A percentile compares a stretch with the other conserved stretches of the same genome.
These are phyloP conservation scores for Antrodiella citrinella DNA, from an alignment of 768 basidiomycete species.

Conservation along the genomic window DNA sequence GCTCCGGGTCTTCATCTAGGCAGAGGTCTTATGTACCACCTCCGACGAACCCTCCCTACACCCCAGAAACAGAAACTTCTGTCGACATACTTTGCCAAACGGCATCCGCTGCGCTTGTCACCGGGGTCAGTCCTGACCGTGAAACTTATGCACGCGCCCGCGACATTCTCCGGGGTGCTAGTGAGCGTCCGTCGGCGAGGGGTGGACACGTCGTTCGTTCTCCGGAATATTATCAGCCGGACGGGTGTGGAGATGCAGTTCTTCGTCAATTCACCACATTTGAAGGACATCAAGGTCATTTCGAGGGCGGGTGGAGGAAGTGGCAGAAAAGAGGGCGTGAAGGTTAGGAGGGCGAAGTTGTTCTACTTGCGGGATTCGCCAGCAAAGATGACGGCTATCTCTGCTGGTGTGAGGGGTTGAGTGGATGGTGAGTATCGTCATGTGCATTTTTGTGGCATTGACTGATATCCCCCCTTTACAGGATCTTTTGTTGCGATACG, in stretches of 20 bases:
- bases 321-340: conserved; percentile 35
- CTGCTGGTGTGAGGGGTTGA: conserved; percentile 35
- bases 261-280: conserved; percentile 75
- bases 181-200: conserved; percentile 78
- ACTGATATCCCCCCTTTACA: too few species aligned
- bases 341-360: conserved; percentile 71
- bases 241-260: conserved; percentile 93
- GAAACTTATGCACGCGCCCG: conserved; percentile 68
- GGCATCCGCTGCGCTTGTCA: conserved; percentile 56
- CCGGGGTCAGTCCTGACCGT: conserved; percentile 87
- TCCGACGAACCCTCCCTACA: conserved; percentile 55
- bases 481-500: too few species aligned
- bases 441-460: background rate
- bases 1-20: conserved; percentile 47
- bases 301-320: conserved; percentile 38
- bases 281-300: conserved; percentile 82
- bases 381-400: conserved; percentile 75
- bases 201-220: conserved; percentile 76
- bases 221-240: conserved; percentile 86
- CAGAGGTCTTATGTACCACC: conserved; percentile 72
- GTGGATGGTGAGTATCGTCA: too few species aligned
- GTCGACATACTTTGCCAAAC: conserved; percentile 59
- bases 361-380: conserved; percentile 79
- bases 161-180: conserved; percentile 83
- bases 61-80: conserved; percentile 67